Evolutionary conservation across 1,284 basidiomycete genomes (phyloP), one percentile per base, ranked within the genome.

Genomic region (Ustilago hordei): DNA sequence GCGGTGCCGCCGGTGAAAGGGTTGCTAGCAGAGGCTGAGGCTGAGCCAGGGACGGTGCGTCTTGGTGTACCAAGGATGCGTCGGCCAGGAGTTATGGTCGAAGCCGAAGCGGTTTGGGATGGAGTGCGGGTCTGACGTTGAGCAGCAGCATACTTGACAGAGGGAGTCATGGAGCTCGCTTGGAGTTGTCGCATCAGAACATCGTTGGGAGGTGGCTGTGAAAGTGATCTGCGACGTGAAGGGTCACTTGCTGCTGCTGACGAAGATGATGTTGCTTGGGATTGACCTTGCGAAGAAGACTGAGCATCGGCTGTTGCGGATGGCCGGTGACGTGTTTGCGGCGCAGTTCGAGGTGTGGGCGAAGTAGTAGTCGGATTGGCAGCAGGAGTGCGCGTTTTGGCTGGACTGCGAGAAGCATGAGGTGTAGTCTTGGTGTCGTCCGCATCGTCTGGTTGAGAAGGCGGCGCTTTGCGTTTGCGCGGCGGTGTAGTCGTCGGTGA

Each of bases 141-240:
- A 28, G 63, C 59, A 45, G 62, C 63, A 11, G 68, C 62, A 23
- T 65, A 47, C 60, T 65, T 65, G 55, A 60, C 63, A 11, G 72
- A 74, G 13, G 72, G 72, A 4, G 72, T 74, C 59, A 55, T 58
- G 56, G 55, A 48, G 62, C 50, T 63, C 13, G 67, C 39, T 3
- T 78, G 64, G 36, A 78, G 32, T 32, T 78, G 76, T 6, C 72
- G 71, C n/a, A 75, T 45, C 31, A 78, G 50, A 17, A 74, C 52
- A n/a, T 78, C 68, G 50, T 68, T 71, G 12, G 76, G 76, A 4
- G 76, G 76, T 34, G 76, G 76, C 36, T 78, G 76, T 7, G 76
- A 78, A 6, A 72, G 64, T 2, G 76, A 78, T 43, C 76, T 47
- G 8, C 72, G 69, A n/a, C 73, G 67, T 13, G 36, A 41, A 1